A percentile compares a stretch with the other conserved stretches of the same genome.
Conservation (phyloP, 768 basidiomycete genomes). For the Suillus luteus region DNA sequence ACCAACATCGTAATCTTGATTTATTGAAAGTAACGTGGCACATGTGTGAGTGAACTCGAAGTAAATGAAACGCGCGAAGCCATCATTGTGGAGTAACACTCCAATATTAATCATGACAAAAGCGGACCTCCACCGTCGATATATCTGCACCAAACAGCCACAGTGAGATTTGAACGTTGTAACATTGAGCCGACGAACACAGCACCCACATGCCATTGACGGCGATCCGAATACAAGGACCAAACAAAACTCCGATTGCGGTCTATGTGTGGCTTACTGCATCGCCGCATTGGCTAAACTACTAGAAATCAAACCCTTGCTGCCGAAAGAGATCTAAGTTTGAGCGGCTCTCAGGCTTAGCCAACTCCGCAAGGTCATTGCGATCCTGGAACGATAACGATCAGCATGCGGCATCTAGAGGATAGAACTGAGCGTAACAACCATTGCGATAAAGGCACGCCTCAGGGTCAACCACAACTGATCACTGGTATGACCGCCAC, state of each 20-base stretch:
- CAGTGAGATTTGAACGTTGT: neutral
- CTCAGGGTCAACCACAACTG: conserved; percentile 91
- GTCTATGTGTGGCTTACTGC: neutral
- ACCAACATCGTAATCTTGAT: neutral
- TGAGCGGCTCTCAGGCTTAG: conserved; percentile 60
- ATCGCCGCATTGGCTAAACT: neutral
- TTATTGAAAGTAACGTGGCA: neutral
- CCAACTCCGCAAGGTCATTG: conserved; percentile 76
- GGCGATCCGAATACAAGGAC: neutral
- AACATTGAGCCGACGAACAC: neutral
- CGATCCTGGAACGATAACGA: conserved; percentile 55
- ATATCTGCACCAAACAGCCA: neutral
- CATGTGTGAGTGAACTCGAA: neutral
- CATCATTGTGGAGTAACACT: neutral
- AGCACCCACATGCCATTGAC: neutral
- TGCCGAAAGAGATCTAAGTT: conserved; percentile 73
- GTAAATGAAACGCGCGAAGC: neutral
- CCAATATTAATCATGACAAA: neutral
- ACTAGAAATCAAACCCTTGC: conserved; percentile 89
- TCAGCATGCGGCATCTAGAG: neutral
- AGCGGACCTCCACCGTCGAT: neutral
- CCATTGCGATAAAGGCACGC: conserved; percentile 81
- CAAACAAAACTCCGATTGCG: neutral
- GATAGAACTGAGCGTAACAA: conserved; percentile 33
- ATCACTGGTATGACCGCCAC: conserved; percentile 68